Conservation (phyloP, 2,329 filamentous ascomycete genomes). For the Magnaporthales sp. region DNA sequence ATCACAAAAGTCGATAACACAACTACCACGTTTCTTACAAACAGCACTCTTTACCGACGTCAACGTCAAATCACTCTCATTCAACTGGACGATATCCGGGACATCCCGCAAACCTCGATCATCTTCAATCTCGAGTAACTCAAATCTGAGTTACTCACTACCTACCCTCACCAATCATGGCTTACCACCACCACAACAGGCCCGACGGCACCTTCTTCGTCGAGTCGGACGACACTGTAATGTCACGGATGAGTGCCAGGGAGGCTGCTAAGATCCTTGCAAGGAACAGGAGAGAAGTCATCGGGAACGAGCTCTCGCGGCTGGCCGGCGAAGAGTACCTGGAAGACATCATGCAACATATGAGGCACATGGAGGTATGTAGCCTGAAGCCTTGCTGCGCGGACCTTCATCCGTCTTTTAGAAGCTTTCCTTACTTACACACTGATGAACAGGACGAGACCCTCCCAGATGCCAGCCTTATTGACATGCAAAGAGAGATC, state of each 20-base stretch:
- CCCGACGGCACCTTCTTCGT: constrained; percentile 45
- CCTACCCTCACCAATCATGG: constrained; percentile 17
- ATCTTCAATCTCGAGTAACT: not conserved
- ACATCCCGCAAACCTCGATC: not conserved
- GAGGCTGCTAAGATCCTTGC: constrained; percentile 72
- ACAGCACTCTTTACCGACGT: constrained; percentile 4
- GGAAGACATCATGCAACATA: constrained; percentile 88
- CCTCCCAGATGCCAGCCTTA: constrained; percentile 89
- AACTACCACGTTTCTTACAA: constrained; percentile 10
- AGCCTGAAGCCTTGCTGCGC: not conserved
- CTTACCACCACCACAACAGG: constrained; percentile 18
- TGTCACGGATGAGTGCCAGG: constrained; percentile 56
- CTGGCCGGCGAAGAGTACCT: constrained; percentile 84
- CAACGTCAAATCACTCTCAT: not conserved
- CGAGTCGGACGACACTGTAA: constrained; percentile 42
- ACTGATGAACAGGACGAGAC: constrained; percentile 56
- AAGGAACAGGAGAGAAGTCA: constrained; percentile 75
- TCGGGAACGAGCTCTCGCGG: constrained; percentile 82
- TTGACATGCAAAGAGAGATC: constrained; percentile 97
- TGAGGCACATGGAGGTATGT: constrained; percentile 84
- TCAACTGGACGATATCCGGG: constrained; percentile 1
- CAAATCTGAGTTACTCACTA: constrained; percentile 8
- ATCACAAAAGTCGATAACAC: constrained; percentile 25
- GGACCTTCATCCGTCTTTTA: not conserved
- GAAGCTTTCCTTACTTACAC: not conserved